phyloP scores from a whole-genome alignment of 345 rosid species.

The Rhodamnia argentea region DNA sequence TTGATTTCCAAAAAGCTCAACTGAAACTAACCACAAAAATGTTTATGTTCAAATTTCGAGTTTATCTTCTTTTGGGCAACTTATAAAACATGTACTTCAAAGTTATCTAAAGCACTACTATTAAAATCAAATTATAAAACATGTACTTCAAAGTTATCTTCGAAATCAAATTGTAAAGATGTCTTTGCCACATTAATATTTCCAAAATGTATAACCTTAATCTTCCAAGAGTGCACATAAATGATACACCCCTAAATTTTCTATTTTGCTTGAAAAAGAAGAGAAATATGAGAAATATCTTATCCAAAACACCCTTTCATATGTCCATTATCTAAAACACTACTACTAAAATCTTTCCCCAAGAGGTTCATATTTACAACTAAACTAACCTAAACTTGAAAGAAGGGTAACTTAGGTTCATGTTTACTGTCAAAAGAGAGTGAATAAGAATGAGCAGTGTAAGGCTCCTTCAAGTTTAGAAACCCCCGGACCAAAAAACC shows the following conservation, averaged over 20 bases:
- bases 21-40: too few species aligned
- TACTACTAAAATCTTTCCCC: not conserved
- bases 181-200: too few species aligned
- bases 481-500: too few species aligned
- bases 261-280: not conserved
- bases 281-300: not conserved
- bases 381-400: not conserved
- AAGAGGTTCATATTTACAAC: not conserved
- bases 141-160: too few species aligned
- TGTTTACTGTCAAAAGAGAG: not conserved
- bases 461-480: not conserved
- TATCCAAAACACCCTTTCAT: not conserved
- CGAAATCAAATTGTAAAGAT: too few species aligned
- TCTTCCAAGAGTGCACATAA: not conserved
- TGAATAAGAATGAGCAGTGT: not conserved
- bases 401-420: not conserved
- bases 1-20: too few species aligned
- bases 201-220: too few species aligned
- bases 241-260: not conserved
- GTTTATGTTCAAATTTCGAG: too few species aligned
- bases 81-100: too few species aligned
- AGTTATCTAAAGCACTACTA: too few species aligned
- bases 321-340: not conserved
- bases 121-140: too few species aligned
- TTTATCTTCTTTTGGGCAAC: too few species aligned